A percentile compares a stretch with the other conserved stretches of the same genome.
These are phyloP conservation scores for Chlorella variabilis DNA, from an alignment of 163 green algal species.

Conservation along the genomic window DNA sequence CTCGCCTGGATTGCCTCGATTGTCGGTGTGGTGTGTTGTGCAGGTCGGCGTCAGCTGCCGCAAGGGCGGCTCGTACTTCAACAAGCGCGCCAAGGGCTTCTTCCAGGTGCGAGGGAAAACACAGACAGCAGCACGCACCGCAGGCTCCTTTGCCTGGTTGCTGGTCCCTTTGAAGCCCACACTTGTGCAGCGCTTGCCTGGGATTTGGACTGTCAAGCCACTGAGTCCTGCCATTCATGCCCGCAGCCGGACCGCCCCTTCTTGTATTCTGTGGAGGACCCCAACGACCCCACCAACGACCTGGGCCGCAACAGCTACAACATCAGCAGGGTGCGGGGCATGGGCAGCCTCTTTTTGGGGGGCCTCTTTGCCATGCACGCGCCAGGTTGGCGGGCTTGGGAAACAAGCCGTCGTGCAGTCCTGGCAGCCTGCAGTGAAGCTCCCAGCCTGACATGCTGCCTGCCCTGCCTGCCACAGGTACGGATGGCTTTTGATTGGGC, in stretches of 20 bases:
- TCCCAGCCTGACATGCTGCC: too few species aligned
- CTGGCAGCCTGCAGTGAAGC: too few species aligned
- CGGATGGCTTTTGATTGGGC: constrained; percentile 79
- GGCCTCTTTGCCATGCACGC: too few species aligned
- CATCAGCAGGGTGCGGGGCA: constrained; percentile 54
- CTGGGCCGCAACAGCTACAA: constrained; percentile 81
- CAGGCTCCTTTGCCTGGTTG: too few species aligned
- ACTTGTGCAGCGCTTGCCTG: too few species aligned
- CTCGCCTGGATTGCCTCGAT: neutral
- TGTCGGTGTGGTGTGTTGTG: neutral
- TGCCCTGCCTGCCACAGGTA: constrained; percentile 36
- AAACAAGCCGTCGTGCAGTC: too few species aligned
- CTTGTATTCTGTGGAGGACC: constrained; percentile 78
- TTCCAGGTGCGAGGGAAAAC: constrained; percentile 16
- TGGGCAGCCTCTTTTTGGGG: too few species aligned
- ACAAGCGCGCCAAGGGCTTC: constrained; percentile 63
- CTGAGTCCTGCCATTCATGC: neutral
- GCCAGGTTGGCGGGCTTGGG: too few species aligned
- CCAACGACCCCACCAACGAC: constrained; percentile 78
- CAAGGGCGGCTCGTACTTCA: constrained; percentile 74
- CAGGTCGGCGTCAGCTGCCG: constrained; percentile 54
- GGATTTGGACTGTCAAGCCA: too few species aligned
- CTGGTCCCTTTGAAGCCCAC: too few species aligned
- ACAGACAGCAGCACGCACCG: neutral
- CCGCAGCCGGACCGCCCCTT: constrained; percentile 47